These are phyloP conservation scores for Cucumis sativus DNA, from an alignment of 306 rosid genomes.

Conservation along the genomic window Cucumber_9930_V3 NC_026660.2:1719501-1720000, in stretches of 20 bases:
- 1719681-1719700: not conserved
- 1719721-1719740: constrained; percentile 89
- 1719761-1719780: constrained; percentile 40
- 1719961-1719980: constrained; percentile 28
- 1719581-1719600: constrained; percentile 92
- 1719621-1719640: constrained; percentile 33
- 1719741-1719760: constrained; percentile 48
- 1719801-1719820: constrained; percentile 40
- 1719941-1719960: constrained; percentile 34
- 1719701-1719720: constrained; percentile 20
- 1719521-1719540: constrained; percentile 65
- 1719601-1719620: constrained; percentile 88
- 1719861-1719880: constrained; percentile 48
- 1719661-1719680: constrained; percentile 5
- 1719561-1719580: constrained; percentile 97
- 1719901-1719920: constrained; percentile 34
- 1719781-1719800: constrained; percentile 55
- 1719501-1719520: constrained; percentile 62
- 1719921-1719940: constrained; percentile 28
- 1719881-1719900: constrained; percentile 40
- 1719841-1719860: constrained; percentile 40
- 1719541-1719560: constrained; percentile 69
- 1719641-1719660: not conserved
- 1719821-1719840: constrained; percentile 60
- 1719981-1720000: constrained; percentile 40